A percentile compares a stretch with the other conserved stretches of the same genome.
phyloP scores from a whole-genome alignment of 2,329 filamentous ascomycete species.

The Neonectria punicea region DNA sequence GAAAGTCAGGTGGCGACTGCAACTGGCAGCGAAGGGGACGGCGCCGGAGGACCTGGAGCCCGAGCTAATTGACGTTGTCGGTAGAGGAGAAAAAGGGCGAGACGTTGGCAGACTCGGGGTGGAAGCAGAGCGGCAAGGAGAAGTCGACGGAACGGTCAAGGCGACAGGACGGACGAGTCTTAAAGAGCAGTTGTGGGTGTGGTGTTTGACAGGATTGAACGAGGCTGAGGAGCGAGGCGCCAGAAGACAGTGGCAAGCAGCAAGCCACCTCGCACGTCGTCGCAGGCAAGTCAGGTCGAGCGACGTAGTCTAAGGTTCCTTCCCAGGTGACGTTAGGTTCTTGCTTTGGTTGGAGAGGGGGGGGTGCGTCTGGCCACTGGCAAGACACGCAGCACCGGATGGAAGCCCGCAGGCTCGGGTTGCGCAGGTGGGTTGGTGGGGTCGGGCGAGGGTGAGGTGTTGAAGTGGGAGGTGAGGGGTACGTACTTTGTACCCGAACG shows the following conservation, averaged over 20 bases:
- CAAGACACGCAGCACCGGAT: neutral
- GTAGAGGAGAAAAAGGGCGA: neutral
- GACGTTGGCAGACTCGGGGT: neutral
- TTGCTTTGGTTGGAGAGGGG: neutral
- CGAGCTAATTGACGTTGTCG: neutral
- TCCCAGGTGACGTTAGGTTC: neutral
- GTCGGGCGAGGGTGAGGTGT: neutral
- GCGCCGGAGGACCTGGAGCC: neutral
- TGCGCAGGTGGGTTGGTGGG: neutral
- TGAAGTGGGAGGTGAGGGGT: neutral
- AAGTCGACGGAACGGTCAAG: neutral
- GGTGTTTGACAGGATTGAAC: neutral
- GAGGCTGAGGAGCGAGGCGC: constrained; percentile 15
- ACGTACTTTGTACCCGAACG: neutral
- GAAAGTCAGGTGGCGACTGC: neutral
- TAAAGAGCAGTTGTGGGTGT: constrained; percentile 1
- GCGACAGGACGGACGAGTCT: neutral
- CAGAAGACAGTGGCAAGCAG: neutral
- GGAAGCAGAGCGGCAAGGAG: neutral
- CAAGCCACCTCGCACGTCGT: neutral
- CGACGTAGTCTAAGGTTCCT: neutral
- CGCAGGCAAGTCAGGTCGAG: neutral
- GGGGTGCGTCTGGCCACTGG: neutral
- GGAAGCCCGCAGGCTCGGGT: neutral
- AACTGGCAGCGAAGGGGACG: neutral